These are phyloP conservation scores for Irpex lacteus DNA, from an alignment of 1,284 basidiomycete genomes.

Conservation along the genomic window DNA sequence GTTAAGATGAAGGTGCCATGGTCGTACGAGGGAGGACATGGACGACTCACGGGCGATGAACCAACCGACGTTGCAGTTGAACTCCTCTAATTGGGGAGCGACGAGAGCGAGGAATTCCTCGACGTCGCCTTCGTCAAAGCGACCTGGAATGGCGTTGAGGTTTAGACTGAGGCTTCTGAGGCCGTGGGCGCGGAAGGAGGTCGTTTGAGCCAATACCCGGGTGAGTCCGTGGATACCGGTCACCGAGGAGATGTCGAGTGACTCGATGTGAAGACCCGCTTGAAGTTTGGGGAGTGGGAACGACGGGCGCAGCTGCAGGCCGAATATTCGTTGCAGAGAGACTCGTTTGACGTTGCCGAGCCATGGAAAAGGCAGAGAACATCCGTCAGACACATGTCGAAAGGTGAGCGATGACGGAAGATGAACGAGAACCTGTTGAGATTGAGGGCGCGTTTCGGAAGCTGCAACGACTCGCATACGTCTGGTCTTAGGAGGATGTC, in stretches of 20 bases:
- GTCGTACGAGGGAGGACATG: neutral
- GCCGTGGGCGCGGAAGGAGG: neutral
- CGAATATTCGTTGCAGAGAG: neutral
- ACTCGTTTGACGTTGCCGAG: neutral
- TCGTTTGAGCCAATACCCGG: neutral
- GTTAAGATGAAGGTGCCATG: neutral
- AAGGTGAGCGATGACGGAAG: neutral
- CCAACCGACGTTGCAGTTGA: neutral
- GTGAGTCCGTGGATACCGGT: neutral
- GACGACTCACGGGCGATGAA: neutral
- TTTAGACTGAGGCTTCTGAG: neutral
- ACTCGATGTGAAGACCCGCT: neutral
- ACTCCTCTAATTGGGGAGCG: neutral
- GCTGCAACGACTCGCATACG: neutral
- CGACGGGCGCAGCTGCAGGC: neutral
- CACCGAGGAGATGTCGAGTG: neutral
- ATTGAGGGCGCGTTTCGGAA: neutral
- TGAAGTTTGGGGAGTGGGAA: neutral
- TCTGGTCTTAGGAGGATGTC: neutral
- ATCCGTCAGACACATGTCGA: neutral
- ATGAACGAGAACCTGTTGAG: neutral
- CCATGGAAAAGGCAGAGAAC: neutral
- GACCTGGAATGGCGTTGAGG: neutral
- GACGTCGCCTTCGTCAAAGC: neutral
- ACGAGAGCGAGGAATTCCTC: neutral